Evolutionary conservation across 805 yeast genomes (phyloP).

Genomic region (Saturnispora silvae): DNA sequence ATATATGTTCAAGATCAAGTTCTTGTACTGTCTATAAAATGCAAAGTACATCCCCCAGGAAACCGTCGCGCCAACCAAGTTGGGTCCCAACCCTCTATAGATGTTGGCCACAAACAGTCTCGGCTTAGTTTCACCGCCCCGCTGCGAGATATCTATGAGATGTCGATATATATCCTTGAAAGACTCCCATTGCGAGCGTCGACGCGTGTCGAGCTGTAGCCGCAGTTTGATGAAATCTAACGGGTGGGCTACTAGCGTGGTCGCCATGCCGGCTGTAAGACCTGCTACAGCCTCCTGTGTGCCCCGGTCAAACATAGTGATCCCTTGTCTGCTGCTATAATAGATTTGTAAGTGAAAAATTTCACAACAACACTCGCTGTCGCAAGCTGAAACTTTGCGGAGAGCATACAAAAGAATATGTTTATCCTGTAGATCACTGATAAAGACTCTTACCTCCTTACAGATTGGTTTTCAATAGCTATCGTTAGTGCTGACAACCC

Average conservation of each 20-base stretch:
- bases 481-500: too few species aligned
- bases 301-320: constrained; percentile 6
- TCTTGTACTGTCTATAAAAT: constrained; percentile 56
- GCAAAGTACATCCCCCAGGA: constrained; percentile 90
- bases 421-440: too few species aligned
- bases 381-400: not conserved
- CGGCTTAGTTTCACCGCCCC: constrained; percentile 5
- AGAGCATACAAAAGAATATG: not conserved
- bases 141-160: constrained; percentile 12
- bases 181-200: constrained; percentile 23
- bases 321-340: not conserved
- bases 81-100: constrained; percentile 75
- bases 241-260: constrained; percentile 82
- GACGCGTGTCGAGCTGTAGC: constrained; percentile 50
- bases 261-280: constrained; percentile 64
- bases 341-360: not conserved
- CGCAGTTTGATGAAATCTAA: constrained; percentile 77
- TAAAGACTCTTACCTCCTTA: too few species aligned
- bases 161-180: constrained; percentile 18
- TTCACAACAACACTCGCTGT: not conserved
- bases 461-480: not conserved
- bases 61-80: constrained; percentile 68
- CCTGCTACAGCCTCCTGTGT: constrained; percentile 42
- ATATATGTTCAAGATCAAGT: constrained; percentile 9
- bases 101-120: constrained; percentile 20